Base-by-base conservation (phyloP, 345 rosid genomes). In the Crucihimalaya himalaica region DNA sequence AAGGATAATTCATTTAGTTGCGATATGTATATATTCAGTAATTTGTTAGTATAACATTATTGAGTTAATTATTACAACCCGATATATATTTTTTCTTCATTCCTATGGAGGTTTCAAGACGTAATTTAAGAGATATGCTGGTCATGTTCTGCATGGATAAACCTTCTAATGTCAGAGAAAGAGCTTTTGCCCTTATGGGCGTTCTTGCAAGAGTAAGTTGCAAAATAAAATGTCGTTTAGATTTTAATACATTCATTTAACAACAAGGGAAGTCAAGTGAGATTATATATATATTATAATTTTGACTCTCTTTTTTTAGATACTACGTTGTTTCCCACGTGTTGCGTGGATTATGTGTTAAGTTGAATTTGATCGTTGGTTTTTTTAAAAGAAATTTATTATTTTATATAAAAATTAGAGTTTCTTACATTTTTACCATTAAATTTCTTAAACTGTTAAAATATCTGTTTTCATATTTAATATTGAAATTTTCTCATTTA, bases 131-230 rank as follows among this genome's bases (percentile, higher is more conserved):
- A 75, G 97, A 12, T 43, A 67, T 88, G 74, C 96, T 93, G 79
- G 78, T 93, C 76, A 87, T 81, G 50, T 89, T 94, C 77, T 93
- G 98, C 79, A 83, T 76, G 85, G 92, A 89, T 71, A 89, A 87
- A 64, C 86, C 81, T 70, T 34, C 75, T 73, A 91, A 91, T 84
- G 78, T 91, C 64, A 83, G 87, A 42, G 92, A 91, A 81, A 89
- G 91, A 83, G 91, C 92, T 21, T 91, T 88, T 84, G 92, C 92
- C 11, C 97, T 91, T 43, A 82, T 91, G 43, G 92, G 92, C 21
- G 95, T 87, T 79, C 88, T 91, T 76, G 81, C 81, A 18, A 79
- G 79, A 72, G 97, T 93, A 81, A 73, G 92, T 56, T 55, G 47
- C 68, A 37, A 20, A 37, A 42, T 46, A 42, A 18, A 42, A 42